phyloP scores from a whole-genome alignment of 345 rosid species.

The Diplotaxis tenuifolia region DNA sequence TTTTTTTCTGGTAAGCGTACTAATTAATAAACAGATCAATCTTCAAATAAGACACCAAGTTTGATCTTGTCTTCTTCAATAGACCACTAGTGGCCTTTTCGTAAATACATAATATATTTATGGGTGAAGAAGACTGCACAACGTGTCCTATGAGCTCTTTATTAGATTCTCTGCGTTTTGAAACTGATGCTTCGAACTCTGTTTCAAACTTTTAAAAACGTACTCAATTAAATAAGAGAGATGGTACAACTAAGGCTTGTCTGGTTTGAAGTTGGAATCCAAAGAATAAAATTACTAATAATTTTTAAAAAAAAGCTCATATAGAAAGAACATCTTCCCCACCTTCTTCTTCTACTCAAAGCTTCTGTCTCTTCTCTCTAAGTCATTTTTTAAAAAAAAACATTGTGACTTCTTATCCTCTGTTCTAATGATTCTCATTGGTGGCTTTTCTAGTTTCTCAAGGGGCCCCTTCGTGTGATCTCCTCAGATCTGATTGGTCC shows the following conservation, averaged over 20 bases:
- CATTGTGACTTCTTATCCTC: conserved; percentile 8
- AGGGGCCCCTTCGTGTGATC: conserved; percentile 22
- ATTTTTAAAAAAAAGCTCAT: not conserved
- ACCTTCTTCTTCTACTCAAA: conserved; percentile 17
- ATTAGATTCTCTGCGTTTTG: not conserved
- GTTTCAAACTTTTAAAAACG: not conserved
- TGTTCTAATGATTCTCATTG: conserved; percentile 32
- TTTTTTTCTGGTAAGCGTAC: too few relatives aligned
- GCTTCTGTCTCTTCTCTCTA: too few relatives aligned
- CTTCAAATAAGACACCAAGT: not conserved
- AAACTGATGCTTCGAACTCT: not conserved
- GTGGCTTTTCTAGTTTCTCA: conserved; percentile 2
- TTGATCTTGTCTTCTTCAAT: not conserved
- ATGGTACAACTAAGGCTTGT: not conserved
- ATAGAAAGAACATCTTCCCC: conserved; percentile 35
- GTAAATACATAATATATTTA: not conserved
- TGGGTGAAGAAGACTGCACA: not conserved
- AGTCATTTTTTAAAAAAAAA: too few relatives aligned
- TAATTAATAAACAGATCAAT: too few relatives aligned
- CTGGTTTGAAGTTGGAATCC: not conserved
- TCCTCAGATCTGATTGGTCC: conserved; percentile 32
- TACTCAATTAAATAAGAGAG: not conserved
- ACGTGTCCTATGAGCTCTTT: not conserved
- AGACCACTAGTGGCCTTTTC: not conserved
- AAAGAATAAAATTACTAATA: not conserved